Evolutionary conservation across 2,329 filamentous ascomycete species (phyloP).

Genomic region (Coccinonectria pachysandricola): DNA sequence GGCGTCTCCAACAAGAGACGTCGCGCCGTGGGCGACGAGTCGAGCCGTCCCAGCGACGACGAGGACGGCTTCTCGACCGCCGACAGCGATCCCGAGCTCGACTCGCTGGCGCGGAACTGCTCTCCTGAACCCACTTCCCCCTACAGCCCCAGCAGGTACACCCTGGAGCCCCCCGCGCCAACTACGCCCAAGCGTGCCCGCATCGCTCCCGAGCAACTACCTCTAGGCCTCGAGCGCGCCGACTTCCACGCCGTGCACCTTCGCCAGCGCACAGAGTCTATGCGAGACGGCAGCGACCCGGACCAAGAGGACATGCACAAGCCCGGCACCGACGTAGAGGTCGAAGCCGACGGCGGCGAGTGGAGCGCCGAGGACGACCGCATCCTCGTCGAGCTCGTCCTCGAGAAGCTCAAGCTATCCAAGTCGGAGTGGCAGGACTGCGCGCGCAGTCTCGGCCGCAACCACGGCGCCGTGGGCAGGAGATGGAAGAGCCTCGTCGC

Average conservation of each 20-base stretch:
- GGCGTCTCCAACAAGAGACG: constrained; percentile 46
- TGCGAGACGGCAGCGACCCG: too few species aligned
- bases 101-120: too few species aligned
- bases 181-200: constrained; percentile 51
- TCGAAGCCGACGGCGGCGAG: constrained; percentile 34
- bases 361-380: constrained; percentile 57
- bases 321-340: constrained; percentile 29
- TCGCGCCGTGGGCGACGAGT: constrained; percentile 36
- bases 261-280: constrained; percentile 17
- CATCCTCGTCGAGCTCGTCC: constrained; percentile 54
- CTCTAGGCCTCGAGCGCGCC: constrained; percentile 46
- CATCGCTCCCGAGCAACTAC: constrained; percentile 49
- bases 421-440: constrained; percentile 60
- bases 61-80: constrained; percentile 18
- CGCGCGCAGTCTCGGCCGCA: constrained; percentile 51
- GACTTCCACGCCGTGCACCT: constrained; percentile 46
- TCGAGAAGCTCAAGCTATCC: constrained; percentile 55
- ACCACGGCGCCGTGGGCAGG: constrained; percentile 44
- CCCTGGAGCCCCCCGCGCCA: constrained; percentile 25
- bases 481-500: constrained; percentile 55
- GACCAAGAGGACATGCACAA: constrained; percentile 16
- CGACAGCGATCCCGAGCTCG: constrained; percentile 29
- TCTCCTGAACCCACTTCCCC: constrained; percentile 4
- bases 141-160: constrained; percentile 2
- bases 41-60: constrained; percentile 31